phyloP scores from a whole-genome alignment of 306 rosid species.

The Pyrus betulifolia region DNA sequence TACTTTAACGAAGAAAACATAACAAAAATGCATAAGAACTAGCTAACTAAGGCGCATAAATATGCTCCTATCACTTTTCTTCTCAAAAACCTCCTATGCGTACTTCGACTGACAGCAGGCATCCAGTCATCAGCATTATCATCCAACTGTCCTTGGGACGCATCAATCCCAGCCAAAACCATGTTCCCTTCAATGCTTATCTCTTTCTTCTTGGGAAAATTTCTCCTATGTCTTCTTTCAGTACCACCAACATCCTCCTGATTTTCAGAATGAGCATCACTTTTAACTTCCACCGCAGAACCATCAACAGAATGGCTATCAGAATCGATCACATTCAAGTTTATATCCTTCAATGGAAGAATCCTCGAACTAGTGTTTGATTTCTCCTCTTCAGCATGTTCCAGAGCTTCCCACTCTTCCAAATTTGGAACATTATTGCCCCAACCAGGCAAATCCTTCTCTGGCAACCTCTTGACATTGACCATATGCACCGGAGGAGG shows the following conservation, averaged over 20 bases:
- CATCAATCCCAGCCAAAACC: conserved; percentile 76
- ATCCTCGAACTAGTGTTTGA: conserved; percentile 41
- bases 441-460: conserved; percentile 98
- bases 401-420: conserved; percentile 88
- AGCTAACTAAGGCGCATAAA: too few species aligned
- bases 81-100: conserved; percentile 73
- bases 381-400: conserved; percentile 35
- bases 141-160: conserved; percentile 62
- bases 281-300: conserved; percentile 7
- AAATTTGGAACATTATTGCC: conserved; percentile 83
- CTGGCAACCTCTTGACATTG: conserved; percentile 65
- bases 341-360: conserved; percentile 77
- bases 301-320: conserved; percentile 37
- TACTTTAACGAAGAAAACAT: too few species aligned
- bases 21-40: too few species aligned
- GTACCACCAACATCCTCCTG: conserved; percentile 26
- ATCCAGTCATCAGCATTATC: conserved; percentile 67
- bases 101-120: conserved; percentile 86
- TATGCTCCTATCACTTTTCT: too few species aligned
- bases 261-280: conserved; percentile 25
- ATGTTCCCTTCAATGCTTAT: conserved; percentile 63
- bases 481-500: conserved; percentile 60
- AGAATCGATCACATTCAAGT: conserved; percentile 44
- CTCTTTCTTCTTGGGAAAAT: conserved; percentile 51
- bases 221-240: conserved; percentile 36